phyloP scores from a whole-genome alignment of 306 rosid species.

The Datisca glomerata region DNA sequence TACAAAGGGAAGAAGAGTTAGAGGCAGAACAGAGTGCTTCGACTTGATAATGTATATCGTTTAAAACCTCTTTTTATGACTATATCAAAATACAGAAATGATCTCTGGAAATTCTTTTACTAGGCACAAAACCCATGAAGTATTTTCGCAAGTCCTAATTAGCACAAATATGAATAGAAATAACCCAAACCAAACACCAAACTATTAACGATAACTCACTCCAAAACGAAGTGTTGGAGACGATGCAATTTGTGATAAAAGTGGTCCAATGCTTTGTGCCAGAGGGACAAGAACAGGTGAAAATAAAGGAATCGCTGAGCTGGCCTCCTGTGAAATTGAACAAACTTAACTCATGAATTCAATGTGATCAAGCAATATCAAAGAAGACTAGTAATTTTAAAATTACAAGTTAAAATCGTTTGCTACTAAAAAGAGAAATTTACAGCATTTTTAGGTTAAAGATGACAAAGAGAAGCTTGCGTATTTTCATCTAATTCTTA shows the following conservation, averaged over 20 bases:
- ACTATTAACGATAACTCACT: conserved; percentile 37
- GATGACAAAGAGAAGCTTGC: too few species aligned
- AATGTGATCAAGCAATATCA: neutral
- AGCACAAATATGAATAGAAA: conserved; percentile 1
- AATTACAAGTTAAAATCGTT: too few species aligned
- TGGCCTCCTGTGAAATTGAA: conserved; percentile 56
- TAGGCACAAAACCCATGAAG: too few species aligned
- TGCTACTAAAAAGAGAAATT: too few species aligned
- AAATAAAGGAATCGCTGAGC: conserved; percentile 82
- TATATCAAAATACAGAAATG: too few species aligned
- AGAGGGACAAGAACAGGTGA: conserved; percentile 90
- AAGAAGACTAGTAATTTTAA: neutral
- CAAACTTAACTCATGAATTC: conserved; percentile 4
- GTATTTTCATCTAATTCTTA: too few species aligned
- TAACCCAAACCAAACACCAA: conserved; percentile 4
- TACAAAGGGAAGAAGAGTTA: too few species aligned
- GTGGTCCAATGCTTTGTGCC: conserved; percentile 91
- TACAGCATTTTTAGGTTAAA: too few species aligned
- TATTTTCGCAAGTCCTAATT: neutral
- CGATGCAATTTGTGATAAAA: conserved; percentile 79
- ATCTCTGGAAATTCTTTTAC: too few species aligned
- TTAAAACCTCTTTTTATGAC: too few species aligned
- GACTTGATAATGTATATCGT: too few species aligned
- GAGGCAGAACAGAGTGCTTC: too few species aligned
- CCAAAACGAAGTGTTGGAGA: conserved; percentile 85